phyloP scores from a whole-genome alignment of 805 yeast genomes.

The Saccharomycopsis oosterbeekiorum region DNA sequence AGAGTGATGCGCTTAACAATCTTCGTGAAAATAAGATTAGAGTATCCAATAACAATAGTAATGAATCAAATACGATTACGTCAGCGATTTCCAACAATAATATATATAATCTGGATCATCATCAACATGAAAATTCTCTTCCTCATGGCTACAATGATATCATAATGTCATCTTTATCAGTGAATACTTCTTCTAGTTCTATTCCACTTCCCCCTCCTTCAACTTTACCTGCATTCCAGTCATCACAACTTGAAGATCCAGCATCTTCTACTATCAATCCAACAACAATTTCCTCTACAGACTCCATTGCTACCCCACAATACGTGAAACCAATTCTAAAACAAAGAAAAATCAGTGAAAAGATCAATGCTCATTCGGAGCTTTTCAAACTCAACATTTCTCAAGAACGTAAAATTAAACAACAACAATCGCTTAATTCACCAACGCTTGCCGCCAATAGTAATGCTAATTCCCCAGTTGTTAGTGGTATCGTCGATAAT shows the following conservation, averaged over 20 bases:
- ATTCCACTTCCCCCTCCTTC: background rate
- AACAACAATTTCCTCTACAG: background rate
- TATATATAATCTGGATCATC: constrained; percentile 32
- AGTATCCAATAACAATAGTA: background rate
- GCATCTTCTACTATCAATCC: background rate
- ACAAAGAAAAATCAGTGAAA: constrained; percentile 35
- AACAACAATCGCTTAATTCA: background rate
- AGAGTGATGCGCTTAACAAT: constrained; percentile 17
- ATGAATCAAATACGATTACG: background rate
- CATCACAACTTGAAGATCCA: background rate
- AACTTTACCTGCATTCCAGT: background rate
- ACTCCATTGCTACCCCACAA: background rate
- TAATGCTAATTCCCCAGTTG: background rate
- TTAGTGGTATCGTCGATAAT: background rate
- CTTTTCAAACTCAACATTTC: constrained; percentile 15
- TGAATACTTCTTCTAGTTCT: background rate
- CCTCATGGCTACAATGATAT: background rate
- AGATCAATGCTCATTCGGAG: constrained; percentile 37
- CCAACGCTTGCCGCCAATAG: background rate
- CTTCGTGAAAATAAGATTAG: constrained; percentile 11
- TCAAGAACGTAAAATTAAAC: constrained; percentile 1
- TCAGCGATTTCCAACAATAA: background rate
- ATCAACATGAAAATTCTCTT: background rate
- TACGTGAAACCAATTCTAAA: constrained; percentile 35
- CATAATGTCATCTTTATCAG: background rate